Evolutionary conservation across 805 yeast species (phyloP).

Genomic region (Myxozyma sirexii): DNA sequence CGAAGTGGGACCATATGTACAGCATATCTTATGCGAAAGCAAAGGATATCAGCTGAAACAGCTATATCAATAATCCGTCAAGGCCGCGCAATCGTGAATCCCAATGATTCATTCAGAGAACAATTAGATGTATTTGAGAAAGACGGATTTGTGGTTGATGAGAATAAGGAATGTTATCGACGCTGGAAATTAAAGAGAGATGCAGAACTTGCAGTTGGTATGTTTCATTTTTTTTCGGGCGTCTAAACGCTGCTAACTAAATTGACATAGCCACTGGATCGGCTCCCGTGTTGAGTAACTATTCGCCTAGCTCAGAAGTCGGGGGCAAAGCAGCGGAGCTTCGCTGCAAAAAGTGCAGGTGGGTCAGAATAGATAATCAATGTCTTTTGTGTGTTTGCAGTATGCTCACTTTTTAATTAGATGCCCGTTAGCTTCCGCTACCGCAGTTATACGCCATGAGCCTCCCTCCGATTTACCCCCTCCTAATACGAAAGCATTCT

Average conservation of each 20-base stretch:
- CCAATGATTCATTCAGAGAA: constrained; percentile 72
- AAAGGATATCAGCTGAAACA: constrained; percentile 58
- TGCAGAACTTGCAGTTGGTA: constrained; percentile 41
- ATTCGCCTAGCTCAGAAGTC: constrained; percentile 44
- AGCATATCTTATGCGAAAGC: constrained; percentile 84
- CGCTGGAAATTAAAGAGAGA: constrained; percentile 44
- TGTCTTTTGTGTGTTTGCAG: no score
- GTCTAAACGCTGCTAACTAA: no score
- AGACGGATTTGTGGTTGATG: constrained; percentile 42
- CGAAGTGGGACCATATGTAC: constrained; percentile 83
- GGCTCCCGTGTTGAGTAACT: constrained; percentile 41
- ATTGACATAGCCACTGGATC: constrained; percentile 33
- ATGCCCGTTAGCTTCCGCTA: constrained; percentile 67
- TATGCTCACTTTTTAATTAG: constrained; percentile 31
- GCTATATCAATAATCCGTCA: constrained; percentile 77
- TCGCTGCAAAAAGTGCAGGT: constrained; percentile 84
- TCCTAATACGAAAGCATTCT: constrained; percentile 1
- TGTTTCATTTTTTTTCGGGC: no score
- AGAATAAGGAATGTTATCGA: constrained; percentile 43
- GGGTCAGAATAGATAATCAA: no score
- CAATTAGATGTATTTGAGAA: constrained; percentile 69
- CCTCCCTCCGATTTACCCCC: constrained; percentile 16
- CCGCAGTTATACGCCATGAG: constrained; percentile 62
- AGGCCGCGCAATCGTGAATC: constrained; percentile 61
- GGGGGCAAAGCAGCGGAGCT: constrained; percentile 39